phyloP scores from a whole-genome alignment of 139 green algal species.

The Chlamydomonas incerta region DNA sequence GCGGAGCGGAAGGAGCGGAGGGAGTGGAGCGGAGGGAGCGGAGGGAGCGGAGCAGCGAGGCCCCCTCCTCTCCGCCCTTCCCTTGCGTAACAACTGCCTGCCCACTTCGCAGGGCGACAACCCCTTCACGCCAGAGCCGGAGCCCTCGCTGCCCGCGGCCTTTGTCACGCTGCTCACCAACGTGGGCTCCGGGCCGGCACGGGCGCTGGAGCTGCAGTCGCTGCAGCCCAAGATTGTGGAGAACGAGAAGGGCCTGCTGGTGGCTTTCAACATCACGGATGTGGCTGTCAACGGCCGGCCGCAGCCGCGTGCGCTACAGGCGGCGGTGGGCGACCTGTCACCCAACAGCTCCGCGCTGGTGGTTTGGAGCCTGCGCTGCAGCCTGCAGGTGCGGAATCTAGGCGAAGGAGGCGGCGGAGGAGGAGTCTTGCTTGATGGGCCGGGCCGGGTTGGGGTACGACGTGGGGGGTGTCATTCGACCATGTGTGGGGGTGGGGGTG shows the following conservation, averaged over 20 bases:
- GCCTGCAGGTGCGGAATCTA: too few species aligned
- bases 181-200: background rate
- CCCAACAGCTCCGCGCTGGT: background rate
- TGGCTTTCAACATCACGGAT: background rate
- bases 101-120: slow-evolving; percentile 15
- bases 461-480: too few species aligned
- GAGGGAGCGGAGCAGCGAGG: too few species aligned
- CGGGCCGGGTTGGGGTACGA: too few species aligned
- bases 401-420: too few species aligned
- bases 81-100: too few species aligned
- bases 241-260: slow-evolving; percentile 6
- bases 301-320: background rate
- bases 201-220: background rate
- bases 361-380: background rate
- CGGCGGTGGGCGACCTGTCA: background rate
- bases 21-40: too few species aligned
- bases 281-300: background rate
- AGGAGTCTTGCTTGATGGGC: too few species aligned
- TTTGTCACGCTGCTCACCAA: background rate
- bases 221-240: slow-evolving; percentile 7
- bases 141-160: background rate
- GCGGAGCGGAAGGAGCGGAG: too few species aligned
- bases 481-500: too few species aligned
- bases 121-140: background rate
- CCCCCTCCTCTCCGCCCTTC: too few species aligned